Evolutionary conservation across 495 filamentous ascomycete species (phyloP), one percentile per base, ranked within the genome.

Genomic region (Daldinia loculata): DNA sequence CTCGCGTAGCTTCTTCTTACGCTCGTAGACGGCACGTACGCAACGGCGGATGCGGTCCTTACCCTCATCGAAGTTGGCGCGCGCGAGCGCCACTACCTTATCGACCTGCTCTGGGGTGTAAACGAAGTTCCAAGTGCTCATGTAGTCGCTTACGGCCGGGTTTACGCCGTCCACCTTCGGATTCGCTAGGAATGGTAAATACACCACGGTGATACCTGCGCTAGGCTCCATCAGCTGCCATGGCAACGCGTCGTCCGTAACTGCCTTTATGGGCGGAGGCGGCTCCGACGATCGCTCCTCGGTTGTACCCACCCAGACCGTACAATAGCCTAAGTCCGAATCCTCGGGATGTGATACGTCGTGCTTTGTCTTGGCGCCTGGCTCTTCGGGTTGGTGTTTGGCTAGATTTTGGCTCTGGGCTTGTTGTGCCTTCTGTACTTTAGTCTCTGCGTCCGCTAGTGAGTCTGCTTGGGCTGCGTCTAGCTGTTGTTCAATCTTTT

Each of bases 101-200:
- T 97, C 94, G 52, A 98, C 85, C 74, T 98, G 89, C 62, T 93
- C 86, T 0, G 93, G 91, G 36, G 91, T 93, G 79, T 97, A 98
- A 48, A 97, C 89, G 76, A 98, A 98, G 77, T 98, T 99, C 95
- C 95, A 98, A 1, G 95, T 99, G 71, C 89, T 92, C 79, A 98
- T 86, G 82, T 94, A 99, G 56, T 94, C 92, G 63, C 87, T 89
- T 12, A 84, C 87, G 36, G 90, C 87, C 0, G 95, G 95, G 76
- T 97, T 89, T 27, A 98, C 90, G 56, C 88, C 91, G 6, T 85
- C 84, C 1, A 95, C 91, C 19, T 89, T 88, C 0, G 89, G 85
- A 77, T 99, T 98, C 17, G 90, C 88, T 9, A 98, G 81, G 67
- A 97, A 88, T 2, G 95, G 95, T 75, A 98, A 92, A 80, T 99